phyloP scores from a whole-genome alignment of 371 early-diverging fungal species.

The Mortierella sp. region DNA sequence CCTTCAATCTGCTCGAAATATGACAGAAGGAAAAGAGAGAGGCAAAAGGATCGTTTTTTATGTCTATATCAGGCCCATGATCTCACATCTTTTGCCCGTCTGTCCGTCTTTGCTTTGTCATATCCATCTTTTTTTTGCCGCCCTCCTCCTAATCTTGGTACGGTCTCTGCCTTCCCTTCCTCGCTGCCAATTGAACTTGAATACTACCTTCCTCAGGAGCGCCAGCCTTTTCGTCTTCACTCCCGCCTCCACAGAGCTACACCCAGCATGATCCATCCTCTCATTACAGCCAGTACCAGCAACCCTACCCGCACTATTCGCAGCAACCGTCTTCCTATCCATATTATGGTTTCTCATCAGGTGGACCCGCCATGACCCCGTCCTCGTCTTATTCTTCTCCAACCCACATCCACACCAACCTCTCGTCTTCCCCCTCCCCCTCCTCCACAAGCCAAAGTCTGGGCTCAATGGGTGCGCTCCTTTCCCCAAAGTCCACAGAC shows the following conservation, averaged over 20 bases:
- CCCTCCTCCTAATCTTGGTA: conserved; percentile 2
- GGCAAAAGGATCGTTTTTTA: conserved; percentile 13
- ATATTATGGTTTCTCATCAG: conserved; percentile 34
- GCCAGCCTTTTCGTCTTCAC: conserved; percentile 30
- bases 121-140: conserved; percentile 7
- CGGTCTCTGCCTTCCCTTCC: background rate
- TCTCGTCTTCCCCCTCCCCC: conserved; percentile 36
- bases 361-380: conserved; percentile 42
- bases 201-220: conserved; percentile 11
- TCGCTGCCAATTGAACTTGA: background rate
- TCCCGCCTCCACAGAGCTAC: conserved; percentile 36
- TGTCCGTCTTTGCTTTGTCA: background rate
- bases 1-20: conserved; percentile 13
- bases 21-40: background rate
- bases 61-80: background rate
- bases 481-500: conserved; percentile 44
- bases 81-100: conserved; percentile 13
- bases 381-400: conserved; percentile 50
- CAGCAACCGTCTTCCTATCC: conserved; percentile 28
- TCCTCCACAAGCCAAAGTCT: conserved; percentile 41
- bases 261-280: conserved; percentile 45
- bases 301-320: conserved; percentile 35
- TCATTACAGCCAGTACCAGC: conserved; percentile 40
- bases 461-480: conserved; percentile 45
- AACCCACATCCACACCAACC: conserved; percentile 39